phyloP scores from a whole-genome alignment of 179 eudicot genomes.

The Spergularia azorica region DNA sequence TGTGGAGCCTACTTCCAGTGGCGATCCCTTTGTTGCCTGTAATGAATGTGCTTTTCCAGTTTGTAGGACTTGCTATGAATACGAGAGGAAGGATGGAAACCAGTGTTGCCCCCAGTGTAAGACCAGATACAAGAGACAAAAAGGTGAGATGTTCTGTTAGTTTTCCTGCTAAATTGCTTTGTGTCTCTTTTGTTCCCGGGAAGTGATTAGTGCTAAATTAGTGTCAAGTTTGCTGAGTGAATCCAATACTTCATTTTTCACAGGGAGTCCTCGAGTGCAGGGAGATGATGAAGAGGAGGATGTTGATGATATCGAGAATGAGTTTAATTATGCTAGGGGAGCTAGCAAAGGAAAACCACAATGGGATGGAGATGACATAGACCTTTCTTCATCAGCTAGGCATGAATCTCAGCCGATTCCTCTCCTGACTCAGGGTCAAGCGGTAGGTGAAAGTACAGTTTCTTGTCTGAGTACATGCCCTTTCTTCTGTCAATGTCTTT shows the following conservation, averaged over 20 bases:
- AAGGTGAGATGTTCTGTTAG: slow-evolving; percentile 45
- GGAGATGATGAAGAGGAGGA: slow-evolving; percentile 97
- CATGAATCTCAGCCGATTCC: slow-evolving; percentile 85
- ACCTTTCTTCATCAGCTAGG: slow-evolving; percentile 74
- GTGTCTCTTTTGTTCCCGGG: background rate
- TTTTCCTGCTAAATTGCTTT: background rate
- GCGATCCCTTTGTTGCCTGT: slow-evolving; percentile 87
- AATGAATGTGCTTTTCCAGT: slow-evolving; percentile 94
- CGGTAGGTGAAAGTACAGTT: slow-evolving; percentile 46
- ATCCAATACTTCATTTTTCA: slow-evolving; percentile 12
- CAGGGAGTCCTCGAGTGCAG: slow-evolving; percentile 83
- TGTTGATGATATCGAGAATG: slow-evolving; percentile 84
- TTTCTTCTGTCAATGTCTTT: background rate
- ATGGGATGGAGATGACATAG: slow-evolving; percentile 76
- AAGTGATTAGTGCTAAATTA: background rate
- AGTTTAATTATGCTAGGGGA: slow-evolving; percentile 62
- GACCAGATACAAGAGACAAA: slow-evolving; percentile 83
- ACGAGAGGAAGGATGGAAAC: slow-evolving; percentile 87
- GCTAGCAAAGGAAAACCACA: slow-evolving; percentile 60
- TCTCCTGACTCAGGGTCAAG: slow-evolving; percentile 77
- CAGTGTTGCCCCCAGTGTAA: slow-evolving; percentile 93
- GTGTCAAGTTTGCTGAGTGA: background rate
- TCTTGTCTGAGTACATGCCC: background rate
- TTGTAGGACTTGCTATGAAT: slow-evolving; percentile 88
- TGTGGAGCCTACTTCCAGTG: slow-evolving; percentile 53